Percentiles rank a stretch among this genome's conserved stretches.
These are phyloP conservation scores for Henckelia pumila DNA, from an alignment of 257 asterid genomes.

Conservation along the genomic window DNA sequence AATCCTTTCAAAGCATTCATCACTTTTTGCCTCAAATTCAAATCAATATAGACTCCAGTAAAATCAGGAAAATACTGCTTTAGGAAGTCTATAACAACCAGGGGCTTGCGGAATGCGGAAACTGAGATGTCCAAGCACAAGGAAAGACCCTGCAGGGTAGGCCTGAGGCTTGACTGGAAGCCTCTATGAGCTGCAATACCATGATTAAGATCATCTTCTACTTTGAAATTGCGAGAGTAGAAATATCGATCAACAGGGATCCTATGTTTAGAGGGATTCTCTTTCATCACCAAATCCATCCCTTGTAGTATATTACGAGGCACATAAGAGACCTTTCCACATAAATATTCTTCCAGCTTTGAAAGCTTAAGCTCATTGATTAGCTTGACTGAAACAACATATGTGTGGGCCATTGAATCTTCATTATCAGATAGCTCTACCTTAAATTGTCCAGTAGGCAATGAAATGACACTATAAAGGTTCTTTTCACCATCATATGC, in stretches of 20 bases:
- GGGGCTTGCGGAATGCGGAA: conserved; percentile 57
- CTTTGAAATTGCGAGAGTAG: too few species aligned
- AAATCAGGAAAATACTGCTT: too few species aligned
- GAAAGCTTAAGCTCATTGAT: conserved; percentile 55
- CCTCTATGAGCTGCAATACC: too few species aligned
- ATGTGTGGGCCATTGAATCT: conserved; percentile 27
- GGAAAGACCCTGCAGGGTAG: too few species aligned
- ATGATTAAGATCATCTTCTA: conserved; percentile 59
- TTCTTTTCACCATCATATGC: conserved; percentile 76
- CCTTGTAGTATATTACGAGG: too few species aligned
- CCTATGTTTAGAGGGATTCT: too few species aligned
- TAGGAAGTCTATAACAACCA: too few species aligned
- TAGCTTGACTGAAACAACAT: conserved; percentile 52
- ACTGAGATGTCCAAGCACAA: too few species aligned
- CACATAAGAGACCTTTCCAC: conserved; percentile 36
- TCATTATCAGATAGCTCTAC: conserved; percentile 43
- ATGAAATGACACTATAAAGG: conserved; percentile 59
- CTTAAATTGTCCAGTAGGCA: too few species aligned
- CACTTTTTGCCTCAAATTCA: conserved; percentile 24
- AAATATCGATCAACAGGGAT: too few species aligned
- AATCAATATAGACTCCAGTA: conserved; percentile 31
- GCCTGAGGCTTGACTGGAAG: too few species aligned
- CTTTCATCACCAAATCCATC: too few species aligned
- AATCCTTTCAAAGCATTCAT: conserved; percentile 45
- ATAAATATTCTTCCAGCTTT: conserved; percentile 58